A percentile compares a stretch with the other conserved stretches of the same genome.
Conservation (phyloP, 495 filamentous ascomycete genomes). For the Xylaria palmicola region DNA sequence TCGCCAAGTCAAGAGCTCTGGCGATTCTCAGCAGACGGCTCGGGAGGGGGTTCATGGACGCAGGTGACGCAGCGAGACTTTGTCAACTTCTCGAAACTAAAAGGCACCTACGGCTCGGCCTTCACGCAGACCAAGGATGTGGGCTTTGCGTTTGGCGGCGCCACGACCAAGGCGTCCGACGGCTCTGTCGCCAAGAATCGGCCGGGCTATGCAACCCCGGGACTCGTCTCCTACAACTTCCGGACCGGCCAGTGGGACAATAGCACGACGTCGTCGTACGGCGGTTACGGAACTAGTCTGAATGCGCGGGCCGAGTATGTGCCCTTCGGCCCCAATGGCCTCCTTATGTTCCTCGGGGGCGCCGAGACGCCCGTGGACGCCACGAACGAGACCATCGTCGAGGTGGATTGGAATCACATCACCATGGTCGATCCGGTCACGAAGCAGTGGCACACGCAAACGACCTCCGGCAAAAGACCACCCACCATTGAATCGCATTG, state of each 20-base stretch:
- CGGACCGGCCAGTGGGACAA: conserved; percentile 33
- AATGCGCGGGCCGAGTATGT: conserved; percentile 32
- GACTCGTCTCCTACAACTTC: conserved; percentile 37
- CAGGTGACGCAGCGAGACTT: conserved; percentile 25
- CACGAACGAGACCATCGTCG: conserved; percentile 16
- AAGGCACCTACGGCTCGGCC: conserved; percentile 20
- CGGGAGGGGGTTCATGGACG: conserved; percentile 37
- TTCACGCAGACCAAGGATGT: conserved; percentile 19
- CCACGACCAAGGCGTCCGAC: conserved; percentile 26
- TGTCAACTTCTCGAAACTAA: conserved; percentile 21
- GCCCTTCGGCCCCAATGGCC: conserved; percentile 36
- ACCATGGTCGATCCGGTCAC: conserved; percentile 40
- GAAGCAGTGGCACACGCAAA: conserved; percentile 33
- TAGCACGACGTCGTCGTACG: conserved; percentile 23
- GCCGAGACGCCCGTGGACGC: conserved; percentile 20
- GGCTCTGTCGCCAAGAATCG: conserved; percentile 18
- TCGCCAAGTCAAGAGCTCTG: conserved; percentile 27
- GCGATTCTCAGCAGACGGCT: conserved; percentile 35
- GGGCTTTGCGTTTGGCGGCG: conserved; percentile 34
- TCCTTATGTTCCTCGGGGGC: conserved; percentile 39
- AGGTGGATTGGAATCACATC: conserved; percentile 25
- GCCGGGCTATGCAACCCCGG: conserved; percentile 26
- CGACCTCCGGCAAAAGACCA: conserved; percentile 27
- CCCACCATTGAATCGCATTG: conserved; percentile 24
- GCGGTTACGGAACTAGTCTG: conserved; percentile 28